Evolutionary conservation across 208 protist genomes (phyloP).

Genomic region (Leishmania aethiopica): DNA sequence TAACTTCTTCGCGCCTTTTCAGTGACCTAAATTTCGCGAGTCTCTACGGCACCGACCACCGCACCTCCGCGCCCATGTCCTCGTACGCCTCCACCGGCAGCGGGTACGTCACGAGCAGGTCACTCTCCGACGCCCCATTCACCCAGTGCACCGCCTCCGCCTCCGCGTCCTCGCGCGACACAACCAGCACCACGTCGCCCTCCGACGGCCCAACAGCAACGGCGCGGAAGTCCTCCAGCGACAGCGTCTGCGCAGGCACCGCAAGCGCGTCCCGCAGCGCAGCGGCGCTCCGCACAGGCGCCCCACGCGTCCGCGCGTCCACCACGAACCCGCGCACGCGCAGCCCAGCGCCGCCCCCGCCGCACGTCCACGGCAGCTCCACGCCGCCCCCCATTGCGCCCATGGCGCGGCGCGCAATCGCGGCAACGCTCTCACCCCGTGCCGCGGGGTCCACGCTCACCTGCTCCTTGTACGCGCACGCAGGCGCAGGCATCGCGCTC

Average conservation of each 20-base stretch:
- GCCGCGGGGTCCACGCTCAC: background rate
- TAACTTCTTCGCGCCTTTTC: background rate
- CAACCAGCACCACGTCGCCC: slow-evolving; percentile 30
- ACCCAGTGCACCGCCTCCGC: slow-evolving; percentile 50
- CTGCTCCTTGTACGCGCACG: slow-evolving; percentile 22
- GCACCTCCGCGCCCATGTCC: slow-evolving; percentile 33
- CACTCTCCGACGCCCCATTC: slow-evolving; percentile 43
- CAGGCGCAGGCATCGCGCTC: slow-evolving; percentile 31
- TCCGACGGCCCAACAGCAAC: slow-evolving; percentile 28
- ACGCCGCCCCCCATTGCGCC: background rate
- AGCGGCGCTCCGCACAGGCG: background rate
- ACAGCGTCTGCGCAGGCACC: slow-evolving; percentile 50
- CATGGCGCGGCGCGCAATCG: background rate
- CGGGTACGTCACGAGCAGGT: slow-evolving; percentile 53
- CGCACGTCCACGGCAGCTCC: slow-evolving; percentile 26
- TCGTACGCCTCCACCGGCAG: slow-evolving; percentile 48
- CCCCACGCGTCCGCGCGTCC: slow-evolving; percentile 26
- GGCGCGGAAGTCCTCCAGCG: slow-evolving; percentile 58
- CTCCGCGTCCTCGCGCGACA: slow-evolving; percentile 39
- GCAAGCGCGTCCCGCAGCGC: slow-evolving; percentile 22
- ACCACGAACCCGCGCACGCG: slow-evolving; percentile 38
- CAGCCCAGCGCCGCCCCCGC: slow-evolving; percentile 11
- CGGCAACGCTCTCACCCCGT: background rate
- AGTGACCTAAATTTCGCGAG: background rate
- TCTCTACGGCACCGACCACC: slow-evolving; percentile 14